Percentiles rank a stretch among this genome's conserved stretches.
Evolutionary conservation across 805 yeast species (phyloP).

Genomic region (Henningerozyma blattae): DNA sequence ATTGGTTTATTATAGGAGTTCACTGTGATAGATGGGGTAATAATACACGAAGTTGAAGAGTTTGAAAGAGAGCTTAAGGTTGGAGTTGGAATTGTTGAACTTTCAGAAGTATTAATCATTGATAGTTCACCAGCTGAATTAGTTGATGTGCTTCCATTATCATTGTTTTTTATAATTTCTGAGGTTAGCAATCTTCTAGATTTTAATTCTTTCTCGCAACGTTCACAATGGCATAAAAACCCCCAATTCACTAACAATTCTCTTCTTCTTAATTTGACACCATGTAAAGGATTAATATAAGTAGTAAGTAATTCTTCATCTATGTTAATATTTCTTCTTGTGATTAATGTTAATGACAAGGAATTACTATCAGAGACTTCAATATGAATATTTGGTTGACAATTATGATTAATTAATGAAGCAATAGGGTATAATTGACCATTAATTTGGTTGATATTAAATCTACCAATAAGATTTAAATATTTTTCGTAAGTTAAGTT

Average conservation of each 20-base stretch:
- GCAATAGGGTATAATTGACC: conserved; percentile 49
- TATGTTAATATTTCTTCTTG: conserved; percentile 41
- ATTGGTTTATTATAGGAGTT: neutral
- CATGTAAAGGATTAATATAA: conserved; percentile 57
- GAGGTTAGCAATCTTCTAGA: conserved; percentile 1
- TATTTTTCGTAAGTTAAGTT: conserved; percentile 40
- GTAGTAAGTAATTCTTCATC: conserved; percentile 62
- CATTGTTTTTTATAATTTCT: neutral
- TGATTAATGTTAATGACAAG: conserved; percentile 47
- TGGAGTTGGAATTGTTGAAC: neutral
- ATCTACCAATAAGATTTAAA: conserved; percentile 53
- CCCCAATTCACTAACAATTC: conserved; percentile 71
- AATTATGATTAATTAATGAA: conserved; percentile 65
- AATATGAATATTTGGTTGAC: conserved; percentile 59
- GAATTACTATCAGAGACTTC: conserved; percentile 31
- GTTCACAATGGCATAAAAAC: conserved; percentile 53
- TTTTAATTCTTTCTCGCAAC: conserved; percentile 46
- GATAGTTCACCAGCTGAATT: neutral
- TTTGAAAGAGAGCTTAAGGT: too few relatives aligned
- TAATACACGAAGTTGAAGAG: too few relatives aligned
- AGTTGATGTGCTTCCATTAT: neutral
- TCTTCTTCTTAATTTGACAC: conserved; percentile 49
- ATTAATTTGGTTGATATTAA: conserved; percentile 61
- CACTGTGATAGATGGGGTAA: neutral
- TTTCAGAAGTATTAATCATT: neutral